These are phyloP conservation scores for Mycocentrospora acerina DNA, from an alignment of 2,329 filamentous ascomycete genomes.

Conservation along the genomic window DNA sequence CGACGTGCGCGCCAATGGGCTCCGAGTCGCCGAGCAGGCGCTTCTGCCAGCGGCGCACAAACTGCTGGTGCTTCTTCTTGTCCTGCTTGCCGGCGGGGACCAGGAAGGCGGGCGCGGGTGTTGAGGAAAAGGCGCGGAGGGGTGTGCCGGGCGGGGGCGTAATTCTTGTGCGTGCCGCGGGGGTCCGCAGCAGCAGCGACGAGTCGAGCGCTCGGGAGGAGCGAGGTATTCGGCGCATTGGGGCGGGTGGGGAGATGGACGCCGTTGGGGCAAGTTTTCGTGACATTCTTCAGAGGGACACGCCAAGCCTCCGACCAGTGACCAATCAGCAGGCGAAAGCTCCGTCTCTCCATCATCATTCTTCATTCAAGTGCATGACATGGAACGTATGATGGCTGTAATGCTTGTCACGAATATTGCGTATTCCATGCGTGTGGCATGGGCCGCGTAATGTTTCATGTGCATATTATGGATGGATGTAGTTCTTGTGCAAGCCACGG, in stretches of 20 bases:
- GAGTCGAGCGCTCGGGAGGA: constrained; percentile 36
- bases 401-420: no score
- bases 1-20: constrained; percentile 40
- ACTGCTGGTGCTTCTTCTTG: constrained; percentile 40
- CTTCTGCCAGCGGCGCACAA: constrained; percentile 40
- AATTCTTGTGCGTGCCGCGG: constrained; percentile 16
- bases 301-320: constrained; percentile 20
- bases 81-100: constrained; percentile 30
- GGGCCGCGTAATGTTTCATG: no score
- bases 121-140: constrained; percentile 33
- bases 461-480: no score
- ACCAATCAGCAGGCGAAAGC: constrained; percentile 24
- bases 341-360: no score
- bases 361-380: no score
- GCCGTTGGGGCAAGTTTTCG: constrained; percentile 14
- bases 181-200: constrained; percentile 14
- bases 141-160: constrained; percentile 18
- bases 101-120: constrained; percentile 24
- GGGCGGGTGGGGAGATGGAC: constrained; percentile 23
- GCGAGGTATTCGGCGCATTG: constrained; percentile 43
- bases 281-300: constrained; percentile 2
- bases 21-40: constrained; percentile 38
- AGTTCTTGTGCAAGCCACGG: no score
- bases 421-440: no score
- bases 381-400: no score